Conservation (phyloP, 352 stramenopile genomes). For the Pythium guiyangense region DNA sequence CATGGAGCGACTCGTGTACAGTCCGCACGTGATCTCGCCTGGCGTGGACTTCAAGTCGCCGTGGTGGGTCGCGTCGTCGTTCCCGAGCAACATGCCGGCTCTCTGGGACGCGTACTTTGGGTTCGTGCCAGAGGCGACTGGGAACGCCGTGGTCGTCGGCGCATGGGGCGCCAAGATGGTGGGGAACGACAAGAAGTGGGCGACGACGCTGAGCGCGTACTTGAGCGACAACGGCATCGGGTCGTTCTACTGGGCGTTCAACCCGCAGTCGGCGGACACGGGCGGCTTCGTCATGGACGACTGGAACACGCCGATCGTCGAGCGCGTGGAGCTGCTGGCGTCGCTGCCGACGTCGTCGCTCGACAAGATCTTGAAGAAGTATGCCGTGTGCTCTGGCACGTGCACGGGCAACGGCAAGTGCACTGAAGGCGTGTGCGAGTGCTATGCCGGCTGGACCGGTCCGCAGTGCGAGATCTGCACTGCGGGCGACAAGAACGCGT, state of each 20-base stretch:
- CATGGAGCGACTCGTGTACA: conserved; percentile 70
- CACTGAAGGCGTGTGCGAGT: conserved; percentile 41
- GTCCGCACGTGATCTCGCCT: conserved; percentile 56
- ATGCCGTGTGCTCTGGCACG: conserved; percentile 27
- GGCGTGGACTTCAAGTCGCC: conserved; percentile 58
- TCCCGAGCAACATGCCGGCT: conserved; percentile 61
- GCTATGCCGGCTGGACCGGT: conserved; percentile 56
- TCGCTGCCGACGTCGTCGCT: conserved; percentile 36
- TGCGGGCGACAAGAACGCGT: conserved; percentile 39
- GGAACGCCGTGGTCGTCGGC: conserved; percentile 53
- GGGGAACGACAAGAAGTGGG: conserved; percentile 55
- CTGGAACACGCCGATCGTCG: conserved; percentile 56
- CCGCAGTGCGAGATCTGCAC: conserved; percentile 64
- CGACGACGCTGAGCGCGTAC: conserved; percentile 40
- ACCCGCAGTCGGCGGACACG: conserved; percentile 65
- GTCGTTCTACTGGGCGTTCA: conserved; percentile 79
- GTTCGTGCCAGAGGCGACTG: conserved; percentile 50
- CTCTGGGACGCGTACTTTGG: conserved; percentile 71
- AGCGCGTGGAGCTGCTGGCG: conserved; percentile 47
- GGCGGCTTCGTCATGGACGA: conserved; percentile 67
- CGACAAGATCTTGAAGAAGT: conserved; percentile 31
- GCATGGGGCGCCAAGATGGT: conserved; percentile 67
- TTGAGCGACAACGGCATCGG: conserved; percentile 47
- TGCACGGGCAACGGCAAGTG: conserved; percentile 50
- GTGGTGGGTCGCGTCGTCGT: conserved; percentile 53